phyloP scores from a whole-genome alignment of 345 rosid species.

The Anastatica hierochuntica region DNA sequence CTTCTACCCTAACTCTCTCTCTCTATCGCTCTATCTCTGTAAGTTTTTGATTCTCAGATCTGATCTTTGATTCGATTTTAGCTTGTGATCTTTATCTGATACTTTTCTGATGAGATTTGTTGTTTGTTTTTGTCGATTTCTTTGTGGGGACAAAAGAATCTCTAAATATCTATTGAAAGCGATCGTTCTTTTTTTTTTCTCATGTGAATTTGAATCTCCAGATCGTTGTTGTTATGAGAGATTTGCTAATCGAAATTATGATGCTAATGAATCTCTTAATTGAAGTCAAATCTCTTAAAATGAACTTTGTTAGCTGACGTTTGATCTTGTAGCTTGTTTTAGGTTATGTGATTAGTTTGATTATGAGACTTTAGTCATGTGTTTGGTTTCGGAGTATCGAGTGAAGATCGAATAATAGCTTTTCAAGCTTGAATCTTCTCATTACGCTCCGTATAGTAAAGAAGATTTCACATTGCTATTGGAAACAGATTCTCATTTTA shows the following conservation, averaged over 20 bases:
- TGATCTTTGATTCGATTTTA: not conserved
- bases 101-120: not conserved
- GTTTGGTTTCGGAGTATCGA: conserved; percentile 39
- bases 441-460: conserved; percentile 49
- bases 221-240: not conserved
- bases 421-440: conserved; percentile 54
- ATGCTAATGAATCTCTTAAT: not conserved
- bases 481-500: conserved; percentile 22
- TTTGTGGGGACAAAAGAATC: not conserved
- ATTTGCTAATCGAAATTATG: not conserved
- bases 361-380: not conserved
- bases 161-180: too few relatives aligned
- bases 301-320: not conserved
- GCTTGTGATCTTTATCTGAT: not conserved
- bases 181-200: too few relatives aligned
- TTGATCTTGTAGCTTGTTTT: not conserved
- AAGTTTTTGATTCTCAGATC: not conserved
- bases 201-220: not conserved
- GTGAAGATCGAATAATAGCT: conserved; percentile 43
- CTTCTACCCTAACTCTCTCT: too few relatives aligned
- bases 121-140: not conserved
- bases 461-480: conserved; percentile 11
- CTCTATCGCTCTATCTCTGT: not conserved
- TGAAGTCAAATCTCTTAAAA: not conserved
- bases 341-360: not conserved